A percentile compares a stretch with the other conserved stretches of the same genome.
phyloP scores from a whole-genome alignment of 805 yeast species.

The Ogataea henricii region DNA sequence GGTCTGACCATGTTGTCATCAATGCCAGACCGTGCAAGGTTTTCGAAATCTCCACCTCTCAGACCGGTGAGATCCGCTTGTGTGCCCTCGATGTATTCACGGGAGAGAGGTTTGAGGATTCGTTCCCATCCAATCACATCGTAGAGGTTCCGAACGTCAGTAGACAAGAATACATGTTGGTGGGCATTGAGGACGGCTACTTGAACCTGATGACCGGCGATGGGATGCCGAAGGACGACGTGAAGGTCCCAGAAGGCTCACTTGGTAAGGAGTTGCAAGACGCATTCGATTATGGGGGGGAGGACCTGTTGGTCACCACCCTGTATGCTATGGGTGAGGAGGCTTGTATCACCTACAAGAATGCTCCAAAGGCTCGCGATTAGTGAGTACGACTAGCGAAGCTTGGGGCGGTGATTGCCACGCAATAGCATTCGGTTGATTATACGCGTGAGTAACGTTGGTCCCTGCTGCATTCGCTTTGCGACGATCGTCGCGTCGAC shows the following conservation, averaged over 20 bases:
- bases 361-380: constrained; percentile 95
- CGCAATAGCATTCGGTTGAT: no score
- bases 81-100: constrained; percentile 99
- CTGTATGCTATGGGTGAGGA: constrained; percentile 99
- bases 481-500: background rate
- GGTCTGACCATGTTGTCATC: constrained; percentile 98
- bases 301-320: constrained; percentile 95
- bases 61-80: constrained; percentile 99
- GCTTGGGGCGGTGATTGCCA: no score
- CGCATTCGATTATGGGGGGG: constrained; percentile 97
- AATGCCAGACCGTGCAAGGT: constrained; percentile 99
- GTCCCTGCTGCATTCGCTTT: no score
- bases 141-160: constrained; percentile 98
- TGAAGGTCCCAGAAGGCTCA: constrained; percentile 97
- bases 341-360: constrained; percentile 98
- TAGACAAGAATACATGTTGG: constrained; percentile 95
- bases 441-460: no score
- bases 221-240: constrained; percentile 99
- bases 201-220: constrained; percentile 94
- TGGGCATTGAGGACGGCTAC: constrained; percentile 98
- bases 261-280: constrained; percentile 90
- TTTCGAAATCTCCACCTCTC: constrained; percentile 99
- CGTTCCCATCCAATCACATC: constrained; percentile 99
- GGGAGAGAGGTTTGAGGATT: constrained; percentile 98
- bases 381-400: constrained; percentile 27